Base-by-base conservation (phyloP, 345 rosid species). In the Pelargonium nanum region DNA sequence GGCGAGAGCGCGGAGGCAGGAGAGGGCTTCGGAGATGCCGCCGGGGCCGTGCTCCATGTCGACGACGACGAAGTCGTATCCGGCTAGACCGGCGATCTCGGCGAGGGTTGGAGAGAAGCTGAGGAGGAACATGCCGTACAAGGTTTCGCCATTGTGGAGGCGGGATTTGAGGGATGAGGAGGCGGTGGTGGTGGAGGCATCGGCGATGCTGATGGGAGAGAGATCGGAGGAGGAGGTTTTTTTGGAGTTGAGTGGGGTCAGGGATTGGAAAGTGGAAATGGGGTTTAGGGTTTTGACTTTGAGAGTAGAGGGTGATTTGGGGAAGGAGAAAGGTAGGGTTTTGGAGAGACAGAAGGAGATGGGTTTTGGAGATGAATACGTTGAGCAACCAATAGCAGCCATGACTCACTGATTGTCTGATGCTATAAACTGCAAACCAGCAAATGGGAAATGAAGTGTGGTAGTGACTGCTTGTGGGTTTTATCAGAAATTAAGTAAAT, bases 1-100 rank as follows among this genome's bases (percentile, higher is more conserved):
- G 59, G 81, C 74, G 32, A 91, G 92, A 1, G 87, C 87, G 32
- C 82, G 86, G 51, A 91, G 81, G 64, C 91, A 79, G 26, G 76
- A 67, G 22, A 88, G 78, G 24, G 96, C 83, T 19, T 83, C 95
- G 60, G 78, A 55, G 70, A 92, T 79, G 4, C 95, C 98, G 2
- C 96, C 91, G 24, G 85, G 93, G 23, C 98, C 98, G 66, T 92
- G 96, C 66, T 92, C 98, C 95, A 92, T 89, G 74, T 89, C 96
- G 26, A 92, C 77, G 50, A 92, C 93, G 22, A 72, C 95, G 75
- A 83, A 92, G 61, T 89, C 95, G 73, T 89, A 92, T 6, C 95
- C 98, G 10, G 98, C 73, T 54, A 83, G 76, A 56, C 82, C 95
- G 0, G 81, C 80, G 75, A 92, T 92, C 81, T 92, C 98, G 44